Evolutionary conservation across 306 rosid species (phyloP).

Genomic region (Neltuma alba): DNA sequence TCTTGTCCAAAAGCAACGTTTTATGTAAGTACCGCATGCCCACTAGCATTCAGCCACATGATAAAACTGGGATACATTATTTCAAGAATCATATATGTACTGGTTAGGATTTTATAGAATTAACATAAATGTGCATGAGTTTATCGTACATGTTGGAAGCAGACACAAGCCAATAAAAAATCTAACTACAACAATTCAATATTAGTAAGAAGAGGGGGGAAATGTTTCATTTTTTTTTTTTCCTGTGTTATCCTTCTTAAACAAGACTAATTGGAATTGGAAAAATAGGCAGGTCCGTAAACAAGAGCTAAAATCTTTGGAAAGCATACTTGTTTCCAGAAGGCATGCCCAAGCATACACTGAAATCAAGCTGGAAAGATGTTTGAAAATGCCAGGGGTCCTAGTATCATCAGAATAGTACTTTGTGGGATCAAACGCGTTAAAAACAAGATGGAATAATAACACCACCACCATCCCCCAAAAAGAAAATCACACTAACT

Average conservation of each 20-base stretch:
- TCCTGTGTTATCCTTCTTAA: neutral
- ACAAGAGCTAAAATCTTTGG: neutral
- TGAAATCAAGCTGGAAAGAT: neutral
- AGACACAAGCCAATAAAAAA: neutral
- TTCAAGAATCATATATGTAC: neutral
- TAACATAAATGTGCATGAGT: neutral
- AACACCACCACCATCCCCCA: too few species aligned
- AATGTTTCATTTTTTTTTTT: neutral
- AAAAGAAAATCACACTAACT: neutral
- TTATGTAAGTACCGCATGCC: slow-evolving; percentile 6
- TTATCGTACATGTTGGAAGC: neutral
- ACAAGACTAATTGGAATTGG: neutral
- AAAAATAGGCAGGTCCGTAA: neutral
- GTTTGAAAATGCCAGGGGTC: neutral
- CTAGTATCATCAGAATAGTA: neutral
- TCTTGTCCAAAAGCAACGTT: neutral
- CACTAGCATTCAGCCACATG: neutral
- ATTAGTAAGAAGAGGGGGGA: neutral
- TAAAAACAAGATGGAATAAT: slow-evolving; percentile 13
- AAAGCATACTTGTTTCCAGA: slow-evolving; percentile 3
- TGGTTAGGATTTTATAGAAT: neutral
- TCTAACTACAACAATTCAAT: neutral
- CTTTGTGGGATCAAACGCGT: slow-evolving; percentile 5
- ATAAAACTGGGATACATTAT: neutral
- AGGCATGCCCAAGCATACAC: neutral